Evolutionary conservation across 305 asterid genomes (phyloP), one percentile per base, ranked within the genome.

Genomic region (Fraxinus paxiana): DNA sequence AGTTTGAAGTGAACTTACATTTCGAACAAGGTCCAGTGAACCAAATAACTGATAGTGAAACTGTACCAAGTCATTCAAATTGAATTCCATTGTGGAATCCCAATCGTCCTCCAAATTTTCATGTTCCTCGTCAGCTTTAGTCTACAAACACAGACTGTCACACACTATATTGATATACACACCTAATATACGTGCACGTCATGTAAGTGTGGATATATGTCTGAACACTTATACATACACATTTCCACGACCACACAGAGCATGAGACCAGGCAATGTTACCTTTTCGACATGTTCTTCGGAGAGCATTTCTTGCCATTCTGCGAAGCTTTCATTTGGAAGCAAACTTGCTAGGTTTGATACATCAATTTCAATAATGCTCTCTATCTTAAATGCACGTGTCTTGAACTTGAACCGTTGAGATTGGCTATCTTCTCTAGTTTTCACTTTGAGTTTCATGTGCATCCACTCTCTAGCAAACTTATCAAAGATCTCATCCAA

Each of bases 21-120:
- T 80, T 85, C 84, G 87, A 84, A 88, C 83, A 76, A 94, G 93
- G 88, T 92, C 97, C 70, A 80, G 73, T 24, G 98, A 94, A 65
- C 98, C 98, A 88, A 94, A 96, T 85, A 96, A 84, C 86, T 87
- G 92, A 78, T 86, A 90, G 85, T 96, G 97, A 80, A 93, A 85
- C 75, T 84, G 78, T 88, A 94, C 89, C 80, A 90, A 86, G 73
- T 89, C 92, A 85, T 85, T 92, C 88, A 93, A 84, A 82, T 88
- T 78, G 6, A 88, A 85, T 24, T 90, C 98, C 78, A 91, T 88
- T 30, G 88, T 87, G 80, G 71, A 77, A 72, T 88, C 85, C 98
- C 98, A 96, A 31, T 88, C 90, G 33, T 85, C 89, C 83, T 90
- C 94, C 85, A 86, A 73, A 30, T 80, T 83, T 76, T 90, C 96